These are phyloP conservation scores for Neonectria neomacrospora DNA, from an alignment of 2,329 filamentous ascomycete species.

Conservation along the genomic window DNA sequence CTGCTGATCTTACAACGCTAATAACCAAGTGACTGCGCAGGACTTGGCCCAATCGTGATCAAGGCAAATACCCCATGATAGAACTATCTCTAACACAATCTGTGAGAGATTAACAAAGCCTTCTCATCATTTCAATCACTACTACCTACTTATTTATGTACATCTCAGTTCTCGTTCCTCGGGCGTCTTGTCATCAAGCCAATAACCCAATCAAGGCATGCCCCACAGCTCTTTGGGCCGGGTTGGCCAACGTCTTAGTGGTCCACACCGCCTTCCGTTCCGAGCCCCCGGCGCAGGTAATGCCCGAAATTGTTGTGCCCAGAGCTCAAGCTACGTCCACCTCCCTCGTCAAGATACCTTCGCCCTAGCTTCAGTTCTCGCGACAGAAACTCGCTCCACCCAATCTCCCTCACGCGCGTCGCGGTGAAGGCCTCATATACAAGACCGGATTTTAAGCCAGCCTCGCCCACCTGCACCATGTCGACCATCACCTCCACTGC, in stretches of 20 bases:
- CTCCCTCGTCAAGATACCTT: slow-evolving; percentile 7
- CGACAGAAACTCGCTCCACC: neutral
- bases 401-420: neutral
- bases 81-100: neutral
- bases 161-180: too few relatives aligned
- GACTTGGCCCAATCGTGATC: neutral
- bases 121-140: neutral
- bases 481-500: slow-evolving; percentile 83
- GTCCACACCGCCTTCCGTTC: slow-evolving; percentile 32
- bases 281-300: slow-evolving; percentile 5
- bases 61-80: neutral
- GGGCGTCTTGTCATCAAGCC: too few relatives aligned
- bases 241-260: neutral
- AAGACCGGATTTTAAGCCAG: neutral
- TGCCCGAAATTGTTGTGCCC: slow-evolving; percentile 27
- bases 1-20: neutral
- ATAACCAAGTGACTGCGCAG: neutral
- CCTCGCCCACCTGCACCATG: slow-evolving; percentile 61
- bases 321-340: slow-evolving; percentile 10
- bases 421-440: neutral
- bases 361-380: slow-evolving; percentile 1
- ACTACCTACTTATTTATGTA: too few relatives aligned
- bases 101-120: neutral
- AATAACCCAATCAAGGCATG: neutral
- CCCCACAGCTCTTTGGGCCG: neutral